A percentile compares a stretch with the other conserved stretches of the same genome.
These are phyloP conservation scores for Austroboletus niveus DNA, from an alignment of 1,284 basidiomycete genomes.

Conservation along the genomic window DNA sequence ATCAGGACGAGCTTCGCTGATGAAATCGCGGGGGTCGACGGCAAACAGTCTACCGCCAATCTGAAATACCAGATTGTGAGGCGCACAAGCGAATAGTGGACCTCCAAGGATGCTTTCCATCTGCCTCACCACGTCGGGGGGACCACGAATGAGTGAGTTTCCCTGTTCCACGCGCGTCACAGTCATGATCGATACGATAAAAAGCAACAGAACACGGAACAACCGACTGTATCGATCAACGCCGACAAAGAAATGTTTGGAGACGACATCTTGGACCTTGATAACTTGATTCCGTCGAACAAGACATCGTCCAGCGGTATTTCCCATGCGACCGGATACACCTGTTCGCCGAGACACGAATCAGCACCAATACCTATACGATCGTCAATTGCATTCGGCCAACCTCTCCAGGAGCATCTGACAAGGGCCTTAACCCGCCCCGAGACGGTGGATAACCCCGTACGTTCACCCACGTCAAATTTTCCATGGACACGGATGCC, in stretches of 20 bases:
- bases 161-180: constrained; percentile 33
- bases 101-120: constrained; percentile 42
- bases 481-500: constrained; percentile 35
- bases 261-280: constrained; percentile 28
- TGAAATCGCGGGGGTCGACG: constrained; percentile 65
- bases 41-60: constrained; percentile 64
- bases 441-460: constrained; percentile 42
- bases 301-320: constrained; percentile 37
- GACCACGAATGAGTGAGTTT: constrained; percentile 57
- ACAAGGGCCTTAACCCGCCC: constrained; percentile 43
- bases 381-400: constrained; percentile 9
- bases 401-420: constrained; percentile 47
- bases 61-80: constrained; percentile 53
- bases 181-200: constrained; percentile 1
- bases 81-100: constrained; percentile 40
- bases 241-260: constrained; percentile 34
- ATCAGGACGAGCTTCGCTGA: constrained; percentile 37
- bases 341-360: constrained; percentile 12
- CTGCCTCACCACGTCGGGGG: constrained; percentile 45
- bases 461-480: constrained; percentile 52
- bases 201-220: not conserved
- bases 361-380: constrained; percentile 4
- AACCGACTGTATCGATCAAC: constrained; percentile 35
- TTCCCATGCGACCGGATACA: constrained; percentile 38
- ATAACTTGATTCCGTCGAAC: constrained; percentile 34